Evolutionary conservation across 2,329 filamentous ascomycete genomes (phyloP).

Genomic region (Geosmithia morbida): DNA sequence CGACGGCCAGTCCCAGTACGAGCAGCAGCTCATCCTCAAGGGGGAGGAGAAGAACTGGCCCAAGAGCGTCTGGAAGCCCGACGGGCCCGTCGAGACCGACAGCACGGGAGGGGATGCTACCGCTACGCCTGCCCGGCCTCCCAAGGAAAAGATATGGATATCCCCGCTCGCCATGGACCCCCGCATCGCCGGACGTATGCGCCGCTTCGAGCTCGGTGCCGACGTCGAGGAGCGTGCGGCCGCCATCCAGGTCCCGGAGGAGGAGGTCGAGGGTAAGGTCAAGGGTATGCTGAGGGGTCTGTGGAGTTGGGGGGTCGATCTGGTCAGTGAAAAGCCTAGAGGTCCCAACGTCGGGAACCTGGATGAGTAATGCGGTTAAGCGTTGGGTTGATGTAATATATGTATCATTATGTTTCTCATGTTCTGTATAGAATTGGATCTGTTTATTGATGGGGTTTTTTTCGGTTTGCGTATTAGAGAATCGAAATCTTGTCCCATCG

Average conservation of each 20-base stretch:
- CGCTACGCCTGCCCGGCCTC: constrained; percentile 18
- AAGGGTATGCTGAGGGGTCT: constrained; percentile 42
- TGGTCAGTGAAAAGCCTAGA: constrained; percentile 23
- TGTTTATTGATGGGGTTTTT: too few species aligned
- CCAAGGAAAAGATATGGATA: constrained; percentile 60
- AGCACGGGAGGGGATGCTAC: constrained; percentile 11
- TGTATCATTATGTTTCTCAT: neutral
- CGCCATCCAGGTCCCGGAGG: constrained; percentile 46
- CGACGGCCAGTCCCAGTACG: constrained; percentile 3
- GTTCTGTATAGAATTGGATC: neutral
- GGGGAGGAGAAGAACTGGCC: constrained; percentile 73
- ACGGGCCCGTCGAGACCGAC: constrained; percentile 24
- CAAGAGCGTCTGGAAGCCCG: constrained; percentile 56
- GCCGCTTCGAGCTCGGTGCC: constrained; percentile 53
- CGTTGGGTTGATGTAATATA: neutral
- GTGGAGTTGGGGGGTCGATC: constrained; percentile 33
- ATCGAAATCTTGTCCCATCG: neutral
- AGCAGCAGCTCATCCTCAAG: constrained; percentile 40
- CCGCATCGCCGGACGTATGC: constrained; percentile 66
- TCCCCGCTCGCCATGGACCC: constrained; percentile 62
- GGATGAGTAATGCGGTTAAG: constrained; percentile 12
- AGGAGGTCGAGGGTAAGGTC: constrained; percentile 56
- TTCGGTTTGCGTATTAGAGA: neutral
- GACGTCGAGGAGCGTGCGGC: constrained; percentile 57
- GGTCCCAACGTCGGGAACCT: constrained; percentile 24